Percentiles rank a stretch among this genome's conserved stretches.
Conservation (phyloP, 768 basidiomycete genomes). For the Auricularia sp. region DNA sequence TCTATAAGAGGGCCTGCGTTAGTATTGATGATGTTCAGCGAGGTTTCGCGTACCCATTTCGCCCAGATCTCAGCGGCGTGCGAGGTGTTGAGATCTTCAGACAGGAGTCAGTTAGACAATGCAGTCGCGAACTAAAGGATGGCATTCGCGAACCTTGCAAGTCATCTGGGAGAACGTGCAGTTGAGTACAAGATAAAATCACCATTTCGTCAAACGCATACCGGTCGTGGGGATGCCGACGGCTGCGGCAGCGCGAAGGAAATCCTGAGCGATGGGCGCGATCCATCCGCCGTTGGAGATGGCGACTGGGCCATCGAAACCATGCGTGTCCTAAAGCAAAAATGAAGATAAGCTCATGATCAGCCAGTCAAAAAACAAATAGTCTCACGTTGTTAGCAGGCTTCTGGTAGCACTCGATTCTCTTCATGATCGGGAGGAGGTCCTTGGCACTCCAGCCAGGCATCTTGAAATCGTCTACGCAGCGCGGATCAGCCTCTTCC, state of each 20-base stretch:
- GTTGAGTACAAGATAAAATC: background rate
- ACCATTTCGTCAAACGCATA: background rate
- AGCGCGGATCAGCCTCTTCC: no score
- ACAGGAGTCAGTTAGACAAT: no score
- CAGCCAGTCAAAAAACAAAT: no score
- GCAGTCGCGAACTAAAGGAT: no score
- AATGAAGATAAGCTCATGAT: no score
- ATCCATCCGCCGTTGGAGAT: slow-evolving; percentile 61
- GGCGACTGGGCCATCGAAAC: slow-evolving; percentile 64
- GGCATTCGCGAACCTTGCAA: background rate
- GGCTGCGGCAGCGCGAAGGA: slow-evolving; percentile 25
- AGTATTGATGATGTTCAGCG: no score
- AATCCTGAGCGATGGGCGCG: slow-evolving; percentile 56
- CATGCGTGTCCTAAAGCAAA: slow-evolving; percentile 38
- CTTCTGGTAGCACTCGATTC: slow-evolving; percentile 70
- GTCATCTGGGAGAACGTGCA: background rate
- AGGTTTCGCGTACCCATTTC: slow-evolving; percentile 32
- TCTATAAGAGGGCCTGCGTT: slow-evolving; percentile 12
- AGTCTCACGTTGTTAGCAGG: slow-evolving; percentile 40
- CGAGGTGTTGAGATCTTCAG: slow-evolving; percentile 41
- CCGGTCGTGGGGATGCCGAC: slow-evolving; percentile 8
- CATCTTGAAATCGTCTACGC: slow-evolving; percentile 59
- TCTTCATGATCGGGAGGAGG: slow-evolving; percentile 61
- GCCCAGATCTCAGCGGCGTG: slow-evolving; percentile 66
- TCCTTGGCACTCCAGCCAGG: slow-evolving; percentile 61